Evolutionary conservation across 129 eudicot genomes (phyloP).

Genomic region (Saposhnikovia divaricata): DNA sequence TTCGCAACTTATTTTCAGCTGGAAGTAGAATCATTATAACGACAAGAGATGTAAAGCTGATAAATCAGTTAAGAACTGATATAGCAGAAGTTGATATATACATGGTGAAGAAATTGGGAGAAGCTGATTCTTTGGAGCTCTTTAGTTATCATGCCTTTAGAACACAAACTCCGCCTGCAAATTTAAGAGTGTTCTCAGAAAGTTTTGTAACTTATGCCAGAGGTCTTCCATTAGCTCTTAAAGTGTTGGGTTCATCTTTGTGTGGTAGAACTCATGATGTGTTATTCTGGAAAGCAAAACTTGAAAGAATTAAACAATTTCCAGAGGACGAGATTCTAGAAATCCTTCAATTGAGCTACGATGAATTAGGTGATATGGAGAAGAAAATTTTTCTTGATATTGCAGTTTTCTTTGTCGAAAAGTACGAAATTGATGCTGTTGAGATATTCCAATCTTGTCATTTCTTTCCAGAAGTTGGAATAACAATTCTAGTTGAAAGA

Average conservation of each 20-base stretch:
- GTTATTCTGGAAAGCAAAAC: background rate
- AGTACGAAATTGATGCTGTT: background rate
- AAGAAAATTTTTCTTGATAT: slow-evolving; percentile 10
- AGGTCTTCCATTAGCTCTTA: slow-evolving; percentile 24
- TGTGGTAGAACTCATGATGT: background rate
- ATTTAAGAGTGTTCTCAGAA: slow-evolving; percentile 3
- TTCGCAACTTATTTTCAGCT: background rate
- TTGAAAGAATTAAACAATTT: background rate
- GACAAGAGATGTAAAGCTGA: slow-evolving; percentile 19
- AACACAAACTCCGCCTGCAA: background rate
- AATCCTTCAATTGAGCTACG: background rate
- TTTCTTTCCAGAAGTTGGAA: background rate
- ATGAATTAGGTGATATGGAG: background rate
- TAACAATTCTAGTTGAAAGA: slow-evolving; percentile 5
- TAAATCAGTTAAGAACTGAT: background rate
- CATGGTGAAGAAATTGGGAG: slow-evolving; percentile 9
- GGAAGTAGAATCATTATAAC: slow-evolving; percentile 23
- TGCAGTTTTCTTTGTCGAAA: slow-evolving; percentile 5
- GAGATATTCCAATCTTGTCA: background rate
- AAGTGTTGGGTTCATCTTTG: slow-evolving; percentile 30
- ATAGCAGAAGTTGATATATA: background rate
- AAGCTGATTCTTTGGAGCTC: slow-evolving; percentile 17
- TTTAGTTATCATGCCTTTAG: slow-evolving; percentile 26
- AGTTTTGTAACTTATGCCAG: slow-evolving; percentile 9
- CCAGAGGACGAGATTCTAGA: background rate